A percentile compares a stretch with the other conserved stretches of the same genome.
These are phyloP conservation scores for Tephrocybe sp. DNA, from an alignment of 768 basidiomycete genomes.

Conservation along the genomic window DNA sequence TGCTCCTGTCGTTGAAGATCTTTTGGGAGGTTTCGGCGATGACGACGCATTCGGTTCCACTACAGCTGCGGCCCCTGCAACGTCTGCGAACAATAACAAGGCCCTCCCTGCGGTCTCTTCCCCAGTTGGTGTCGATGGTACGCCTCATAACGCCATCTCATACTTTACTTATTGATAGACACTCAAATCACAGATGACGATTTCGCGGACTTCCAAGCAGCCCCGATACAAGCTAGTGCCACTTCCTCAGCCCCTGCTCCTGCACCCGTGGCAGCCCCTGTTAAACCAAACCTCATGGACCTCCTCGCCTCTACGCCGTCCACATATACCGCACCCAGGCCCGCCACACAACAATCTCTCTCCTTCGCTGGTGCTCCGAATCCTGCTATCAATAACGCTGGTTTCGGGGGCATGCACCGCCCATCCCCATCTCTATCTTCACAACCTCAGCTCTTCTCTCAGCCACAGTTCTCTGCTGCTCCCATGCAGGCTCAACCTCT, in stretches of 20 bases:
- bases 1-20: conserved; percentile 49
- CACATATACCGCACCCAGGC: conserved; percentile 24
- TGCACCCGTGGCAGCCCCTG: conserved; percentile 23
- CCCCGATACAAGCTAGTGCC: conserved; percentile 41
- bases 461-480: conserved; percentile 28
- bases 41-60: conserved; percentile 51
- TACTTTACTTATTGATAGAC: not conserved
- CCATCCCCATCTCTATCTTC: conserved; percentile 34
- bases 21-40: conserved; percentile 77
- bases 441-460: conserved; percentile 6
- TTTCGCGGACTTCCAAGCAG: conserved; percentile 83
- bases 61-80: conserved; percentile 29
- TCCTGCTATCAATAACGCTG: conserved; percentile 1
- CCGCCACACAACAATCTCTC: conserved; percentile 26
- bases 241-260: conserved; percentile 38
- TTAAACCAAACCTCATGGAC: conserved; percentile 46
- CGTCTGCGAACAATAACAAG: conserved; percentile 43
- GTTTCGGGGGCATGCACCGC: conserved; percentile 34
- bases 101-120: conserved; percentile 48
- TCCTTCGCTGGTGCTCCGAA: conserved; percentile 21
- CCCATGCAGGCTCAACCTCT: conserved; percentile 23
- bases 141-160: conserved; percentile 4
- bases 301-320: conserved; percentile 39
- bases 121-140: conserved; percentile 42
- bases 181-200: conserved; percentile 61